Conservation (phyloP, 805 yeast species). For the Torulaspora delbrueckii region DNA sequence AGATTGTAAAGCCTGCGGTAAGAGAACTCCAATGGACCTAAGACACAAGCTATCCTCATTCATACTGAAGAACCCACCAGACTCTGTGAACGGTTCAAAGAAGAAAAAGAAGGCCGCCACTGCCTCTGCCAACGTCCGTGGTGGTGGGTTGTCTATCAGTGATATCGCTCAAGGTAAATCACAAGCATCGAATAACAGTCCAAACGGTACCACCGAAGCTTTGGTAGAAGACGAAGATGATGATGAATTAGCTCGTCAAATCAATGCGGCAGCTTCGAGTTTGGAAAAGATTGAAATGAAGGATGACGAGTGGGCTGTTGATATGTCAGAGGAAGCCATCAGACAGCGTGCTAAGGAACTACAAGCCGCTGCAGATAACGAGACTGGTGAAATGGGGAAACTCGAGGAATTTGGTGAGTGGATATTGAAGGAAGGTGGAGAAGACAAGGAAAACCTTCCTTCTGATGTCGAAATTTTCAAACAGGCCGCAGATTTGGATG, state of each 20-base stretch:
- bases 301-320: constrained; percentile 97
- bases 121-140: constrained; percentile 83
- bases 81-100: constrained; percentile 46
- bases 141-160: constrained; percentile 77
- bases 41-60: constrained; percentile 83
- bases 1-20: constrained; percentile 98
- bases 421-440: constrained; percentile 51
- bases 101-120: constrained; percentile 79
- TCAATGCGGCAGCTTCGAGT: constrained; percentile 77
- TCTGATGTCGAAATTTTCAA: constrained; percentile 88
- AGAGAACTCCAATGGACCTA: constrained; percentile 74
- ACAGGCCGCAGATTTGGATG: constrained; percentile 74
- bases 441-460: constrained; percentile 58
- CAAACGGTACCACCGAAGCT: constrained; percentile 14
- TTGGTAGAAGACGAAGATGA: constrained; percentile 48
- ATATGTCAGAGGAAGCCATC: constrained; percentile 93
- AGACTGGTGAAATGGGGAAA: constrained; percentile 41
- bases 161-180: constrained; percentile 62
- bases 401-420: constrained; percentile 86
- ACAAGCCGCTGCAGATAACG: constrained; percentile 52
- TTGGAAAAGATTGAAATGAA: constrained; percentile 60
- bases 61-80: constrained; percentile 86
- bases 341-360: constrained; percentile 84
- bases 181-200: constrained; percentile 20
- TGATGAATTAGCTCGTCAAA: constrained; percentile 69